Conservation (phyloP, 2,329 filamentous ascomycete genomes). For the Dothideomycetidae sp. region DNA sequence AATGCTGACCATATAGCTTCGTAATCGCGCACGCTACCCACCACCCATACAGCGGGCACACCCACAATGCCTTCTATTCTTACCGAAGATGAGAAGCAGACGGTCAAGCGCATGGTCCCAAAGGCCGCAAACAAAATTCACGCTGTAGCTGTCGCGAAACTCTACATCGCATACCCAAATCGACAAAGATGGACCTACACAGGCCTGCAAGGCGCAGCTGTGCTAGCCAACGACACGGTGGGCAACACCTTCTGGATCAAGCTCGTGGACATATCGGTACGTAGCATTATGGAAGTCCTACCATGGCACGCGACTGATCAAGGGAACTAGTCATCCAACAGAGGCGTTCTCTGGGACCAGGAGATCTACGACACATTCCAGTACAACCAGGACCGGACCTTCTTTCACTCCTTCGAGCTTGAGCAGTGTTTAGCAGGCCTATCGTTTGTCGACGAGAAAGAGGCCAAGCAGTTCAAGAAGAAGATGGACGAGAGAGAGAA, state of each 20-base stretch:
- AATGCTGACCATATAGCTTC: not conserved
- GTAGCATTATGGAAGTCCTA: slow-evolving; percentile 24
- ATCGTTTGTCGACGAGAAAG: slow-evolving; percentile 92
- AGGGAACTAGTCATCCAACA: slow-evolving; percentile 47
- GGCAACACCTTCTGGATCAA: slow-evolving; percentile 97
- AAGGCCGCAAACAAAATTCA: slow-evolving; percentile 96
- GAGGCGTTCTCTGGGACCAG: slow-evolving; percentile 91
- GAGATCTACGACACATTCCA: slow-evolving; percentile 91
- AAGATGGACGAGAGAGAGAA: slow-evolving; percentile 95
- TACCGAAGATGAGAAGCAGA: slow-evolving; percentile 88
- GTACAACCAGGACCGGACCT: slow-evolving; percentile 94
- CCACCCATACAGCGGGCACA: slow-evolving; percentile 12
- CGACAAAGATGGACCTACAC: slow-evolving; percentile 83
- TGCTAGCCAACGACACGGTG: slow-evolving; percentile 84
- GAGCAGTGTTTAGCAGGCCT: slow-evolving; percentile 82
- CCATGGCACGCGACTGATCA: slow-evolving; percentile 7
- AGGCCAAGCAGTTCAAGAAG: slow-evolving; percentile 92
- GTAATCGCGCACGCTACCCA: not conserved
- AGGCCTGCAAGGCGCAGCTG: slow-evolving; percentile 78
- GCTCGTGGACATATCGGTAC: slow-evolving; percentile 87
- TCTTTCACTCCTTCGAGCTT: slow-evolving; percentile 95
- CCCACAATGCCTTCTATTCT: slow-evolving; percentile 49
- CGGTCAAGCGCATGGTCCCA: slow-evolving; percentile 83
- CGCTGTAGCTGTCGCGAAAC: slow-evolving; percentile 78
- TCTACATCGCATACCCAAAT: slow-evolving; percentile 87